These are phyloP conservation scores for Botrytis sinoallii DNA, from an alignment of 2,329 filamentous ascomycete species.

Conservation along the genomic window DNA sequence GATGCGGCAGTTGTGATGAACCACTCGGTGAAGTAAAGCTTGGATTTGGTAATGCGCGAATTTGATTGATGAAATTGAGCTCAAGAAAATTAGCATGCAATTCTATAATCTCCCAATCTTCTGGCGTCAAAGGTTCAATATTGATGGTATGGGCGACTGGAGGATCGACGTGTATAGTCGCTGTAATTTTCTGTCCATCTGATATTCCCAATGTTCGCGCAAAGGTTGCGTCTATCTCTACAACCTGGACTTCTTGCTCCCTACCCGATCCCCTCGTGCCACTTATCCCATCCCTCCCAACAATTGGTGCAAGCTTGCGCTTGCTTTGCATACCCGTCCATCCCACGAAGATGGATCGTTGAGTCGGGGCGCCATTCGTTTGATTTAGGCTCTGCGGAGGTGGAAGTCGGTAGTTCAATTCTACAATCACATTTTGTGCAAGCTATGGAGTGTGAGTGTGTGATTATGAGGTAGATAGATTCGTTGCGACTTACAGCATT, in stretches of 20 bases:
- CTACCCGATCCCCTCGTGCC: conserved; percentile 54
- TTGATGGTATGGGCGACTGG: conserved; percentile 90
- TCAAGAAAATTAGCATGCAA: conserved; percentile 94
- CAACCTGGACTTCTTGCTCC: conserved; percentile 72
- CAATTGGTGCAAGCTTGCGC: conserved; percentile 69
- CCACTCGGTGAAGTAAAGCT: conserved; percentile 54
- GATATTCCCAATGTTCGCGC: conserved; percentile 71
- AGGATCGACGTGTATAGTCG: conserved; percentile 79
- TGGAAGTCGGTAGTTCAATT: conserved; percentile 72
- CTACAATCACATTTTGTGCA: conserved; percentile 93
- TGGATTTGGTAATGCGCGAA: conserved; percentile 89
- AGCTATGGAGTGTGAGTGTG: conserved; percentile 50
- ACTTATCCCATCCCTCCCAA: conserved; percentile 70
- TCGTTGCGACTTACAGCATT: conserved; percentile 68
- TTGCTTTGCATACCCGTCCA: conserved; percentile 99
- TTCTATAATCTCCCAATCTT: conserved; percentile 99
- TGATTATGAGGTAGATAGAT: not conserved
- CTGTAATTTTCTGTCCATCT: conserved; percentile 76
- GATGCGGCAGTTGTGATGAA: conserved; percentile 60
- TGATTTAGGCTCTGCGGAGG: conserved; percentile 47
- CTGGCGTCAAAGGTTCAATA: conserved; percentile 90
- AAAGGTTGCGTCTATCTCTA: conserved; percentile 87
- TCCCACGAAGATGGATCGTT: conserved; percentile 78
- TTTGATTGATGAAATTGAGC: conserved; percentile 87
- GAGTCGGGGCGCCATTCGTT: conserved; percentile 47